Evolutionary conservation across 371 early-diverging fungal species (phyloP), one percentile per base, ranked within the genome.

Genomic region (Zychaea mexicana): DNA sequence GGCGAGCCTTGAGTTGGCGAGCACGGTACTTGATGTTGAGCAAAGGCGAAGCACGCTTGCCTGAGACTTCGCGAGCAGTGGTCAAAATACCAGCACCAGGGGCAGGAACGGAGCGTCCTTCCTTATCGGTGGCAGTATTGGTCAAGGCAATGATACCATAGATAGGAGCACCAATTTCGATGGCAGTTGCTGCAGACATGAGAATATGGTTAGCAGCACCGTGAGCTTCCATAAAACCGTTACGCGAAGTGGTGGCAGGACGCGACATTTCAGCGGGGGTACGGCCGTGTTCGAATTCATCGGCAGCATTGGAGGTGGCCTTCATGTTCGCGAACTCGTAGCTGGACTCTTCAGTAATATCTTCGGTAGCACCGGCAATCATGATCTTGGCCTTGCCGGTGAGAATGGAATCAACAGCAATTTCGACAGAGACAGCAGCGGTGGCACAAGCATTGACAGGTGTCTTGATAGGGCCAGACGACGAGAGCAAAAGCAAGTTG

Each of bases 321-420:
- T 95, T 95, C 96, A 97, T 98, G 86, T 95, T 94, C 68, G 95
- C 95, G 80, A 98, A 97, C 84, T 98, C 98, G 66, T 90, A 91
- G 33, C 92, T 92, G 38, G 94, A 92, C 69, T 98, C 96, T 74
- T 96, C 96, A 58, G 91, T 91, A 79, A 94, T 93, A 65, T 95
- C 96, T 72, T 98, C 98, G 67, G 90, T 93, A 17, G 93, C 96
- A 78, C 98, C 98, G 57, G 95, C 96, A 65, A 98, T 77, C 75
- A 96, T 93, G 62, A 98, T 89, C 82, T 94, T 93, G 55, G 98
- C 98, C 79, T 95, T 96, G 64, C 97, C 97, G 28, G 85, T 83
- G 65, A 92, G 74, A 57, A 98, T 94, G 39, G 94, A 90, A 53
- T 98, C 97, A 26, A 93, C 90, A 62, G 93, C 97, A 63, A 96